A percentile compares a stretch with the other conserved stretches of the same genome.
Evolutionary conservation across 129 eudicot species (phyloP).

Genomic region (Ambrosia artemisiifolia): DNA sequence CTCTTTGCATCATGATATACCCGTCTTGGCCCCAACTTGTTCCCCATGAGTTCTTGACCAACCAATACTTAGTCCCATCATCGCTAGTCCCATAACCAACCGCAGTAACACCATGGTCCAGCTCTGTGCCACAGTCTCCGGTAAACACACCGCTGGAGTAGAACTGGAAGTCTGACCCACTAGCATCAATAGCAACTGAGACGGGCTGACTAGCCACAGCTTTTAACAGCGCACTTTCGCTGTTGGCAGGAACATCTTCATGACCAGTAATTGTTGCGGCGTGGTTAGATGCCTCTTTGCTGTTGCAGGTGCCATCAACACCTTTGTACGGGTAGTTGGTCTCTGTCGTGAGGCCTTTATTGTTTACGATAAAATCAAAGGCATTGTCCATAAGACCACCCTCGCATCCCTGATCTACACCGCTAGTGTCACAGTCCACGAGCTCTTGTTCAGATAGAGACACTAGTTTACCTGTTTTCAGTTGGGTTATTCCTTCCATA

Average conservation of each 20-base stretch:
- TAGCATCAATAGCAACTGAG: slow-evolving; percentile 37
- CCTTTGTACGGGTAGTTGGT: slow-evolving; percentile 28
- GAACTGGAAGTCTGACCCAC: slow-evolving; percentile 36
- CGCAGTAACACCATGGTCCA: slow-evolving; percentile 31
- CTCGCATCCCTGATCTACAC: slow-evolving; percentile 28
- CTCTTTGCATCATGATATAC: slow-evolving; percentile 44
- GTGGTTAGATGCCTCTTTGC: slow-evolving; percentile 19
- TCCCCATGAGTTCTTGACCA: slow-evolving; percentile 30
- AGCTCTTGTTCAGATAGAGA: slow-evolving; percentile 33
- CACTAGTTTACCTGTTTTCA: slow-evolving; percentile 24
- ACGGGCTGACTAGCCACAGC: slow-evolving; percentile 34
- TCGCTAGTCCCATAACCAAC: slow-evolving; percentile 28
- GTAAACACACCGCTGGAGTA: slow-evolving; percentile 29
- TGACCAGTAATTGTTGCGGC: slow-evolving; percentile 28
- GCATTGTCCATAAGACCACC: slow-evolving; percentile 30
- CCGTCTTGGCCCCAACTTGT: slow-evolving; percentile 49
- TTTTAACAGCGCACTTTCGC: slow-evolving; percentile 28
- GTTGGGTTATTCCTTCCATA: slow-evolving; percentile 27
- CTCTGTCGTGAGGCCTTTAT: slow-evolving; percentile 24
- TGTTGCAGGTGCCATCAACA: slow-evolving; percentile 23
- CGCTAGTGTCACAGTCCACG: slow-evolving; percentile 31
- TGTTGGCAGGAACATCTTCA: slow-evolving; percentile 35
- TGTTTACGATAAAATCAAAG: slow-evolving; percentile 22
- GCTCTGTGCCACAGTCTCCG: slow-evolving; percentile 32
- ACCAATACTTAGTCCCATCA: slow-evolving; percentile 31